Base-by-base conservation (phyloP, 2,329 filamentous ascomycete species). In the Xylariomycetidae sp. region DNA sequence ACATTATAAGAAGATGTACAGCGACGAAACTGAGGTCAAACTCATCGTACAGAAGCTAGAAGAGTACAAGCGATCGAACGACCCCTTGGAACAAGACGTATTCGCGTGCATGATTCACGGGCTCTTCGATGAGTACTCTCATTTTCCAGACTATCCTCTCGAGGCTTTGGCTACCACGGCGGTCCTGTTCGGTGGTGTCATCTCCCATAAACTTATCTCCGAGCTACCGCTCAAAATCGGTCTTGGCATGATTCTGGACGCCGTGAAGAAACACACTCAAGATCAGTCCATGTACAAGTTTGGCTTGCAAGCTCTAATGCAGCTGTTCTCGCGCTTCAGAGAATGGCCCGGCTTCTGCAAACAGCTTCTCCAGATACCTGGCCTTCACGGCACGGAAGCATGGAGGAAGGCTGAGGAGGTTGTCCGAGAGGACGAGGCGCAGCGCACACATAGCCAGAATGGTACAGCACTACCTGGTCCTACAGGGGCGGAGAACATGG, bases 41-140 rank as follows among this genome's bases (percentile, higher is more conserved):
- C 80, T 87, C 34, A 85, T 98, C 44, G 84, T 98, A 32, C 81
- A 85, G 41, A 77, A 88, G 25, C 76, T 98, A 51, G 82, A 88
- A 44, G 75, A 77, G 36, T 94, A 95, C 65, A 97, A 98, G 58
- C 80, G 80, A 36, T 97, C 94, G 1, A 78, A 80, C 30, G 85
- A 92, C 40, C 74, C 87, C 2, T 67, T 82, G 12, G 88, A 96
- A 40, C 92, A 97, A 57, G 92, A 98, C 56, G 76, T 96, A 6
- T 98, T 98, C 57, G 86, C 90, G 11, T 96, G 90, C 64, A 98
- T 98, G 88, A 94, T 98, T 22, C 89, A 96, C 53, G 92, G 92
- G 1, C 69, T 98, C 4, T 96, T 98, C 50, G 92, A 98, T 50
- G 92, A 98, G 64, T 98, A 96, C 58, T 83, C 83, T 35, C 94